Evolutionary conservation across 148 eudicot genomes (phyloP), one percentile per base, ranked within the genome.

Genomic region (Nyssa sinensis): DNA sequence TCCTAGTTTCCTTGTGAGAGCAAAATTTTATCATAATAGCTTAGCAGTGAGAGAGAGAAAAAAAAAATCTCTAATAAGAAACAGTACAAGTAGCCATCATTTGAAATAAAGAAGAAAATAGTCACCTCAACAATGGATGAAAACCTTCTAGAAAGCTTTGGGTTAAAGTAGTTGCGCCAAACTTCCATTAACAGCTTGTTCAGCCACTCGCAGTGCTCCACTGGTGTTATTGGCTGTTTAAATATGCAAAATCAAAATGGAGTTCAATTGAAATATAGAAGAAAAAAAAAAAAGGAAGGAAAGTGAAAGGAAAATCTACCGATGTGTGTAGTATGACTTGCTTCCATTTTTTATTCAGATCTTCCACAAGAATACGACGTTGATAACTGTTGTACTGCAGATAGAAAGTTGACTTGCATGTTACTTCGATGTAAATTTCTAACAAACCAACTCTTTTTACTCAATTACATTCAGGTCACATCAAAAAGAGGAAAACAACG

Each of bases 171-270:
- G 69, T 84, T 81, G 37, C 93, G 86, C 99, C 99, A 96, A 73
- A 96, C 75, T 74, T 91, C 94, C 74, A 77, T 76, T 68, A 96
- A 69, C 75, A 96, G 86, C 88, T 89, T 96, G 88, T 93, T 93
- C 76, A 96, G 86, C 99, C 99, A 96, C 78, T 91, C 93, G 79
- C 97, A 96, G 74, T 91, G 95, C 78, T 96, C 99, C 86, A 91
- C 69, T 32, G 99, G 93, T 69, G 99, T 96, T 51, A 80, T 82
- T 62, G 95, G 91, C 99, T 96, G 88, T 33, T 69, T 29, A 82
- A 66, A 27, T 66, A 66, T 14, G 33, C 51, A 76, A 33, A n/a
- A n/a, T n/a, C n/a, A n/a, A n/a, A 78, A 32, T 47, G 47, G 12
- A 64, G 51, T 21, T 51, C 33, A 28, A 30, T n/a, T n/a, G 34